phyloP scores from a whole-genome alignment of 2,329 filamentous ascomycete genomes.

The Trichoderma breve region DNA sequence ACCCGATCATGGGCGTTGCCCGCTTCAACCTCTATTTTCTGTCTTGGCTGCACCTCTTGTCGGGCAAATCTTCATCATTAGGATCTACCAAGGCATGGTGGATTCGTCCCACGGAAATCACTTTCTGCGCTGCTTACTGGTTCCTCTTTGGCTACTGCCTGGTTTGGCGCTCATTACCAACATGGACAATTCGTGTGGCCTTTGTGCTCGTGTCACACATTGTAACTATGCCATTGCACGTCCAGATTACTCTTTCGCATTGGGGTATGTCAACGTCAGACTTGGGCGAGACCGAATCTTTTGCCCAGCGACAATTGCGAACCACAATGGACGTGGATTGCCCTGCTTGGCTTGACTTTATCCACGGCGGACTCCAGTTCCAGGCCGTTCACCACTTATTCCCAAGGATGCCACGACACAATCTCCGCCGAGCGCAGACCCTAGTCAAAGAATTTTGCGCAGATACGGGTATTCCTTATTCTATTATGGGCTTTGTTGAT shows the following conservation, averaged over 20 bases:
- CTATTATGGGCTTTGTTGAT: constrained; percentile 79
- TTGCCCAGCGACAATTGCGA: constrained; percentile 85
- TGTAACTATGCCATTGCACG: constrained; percentile 76
- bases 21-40: constrained; percentile 85
- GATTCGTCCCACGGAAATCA: constrained; percentile 45
- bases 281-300: constrained; percentile 78
- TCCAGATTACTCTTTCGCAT: constrained; percentile 88
- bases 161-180: constrained; percentile 44
- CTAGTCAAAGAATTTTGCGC: constrained; percentile 78
- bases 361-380: constrained; percentile 87
- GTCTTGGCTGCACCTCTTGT: constrained; percentile 66
- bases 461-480: constrained; percentile 81
- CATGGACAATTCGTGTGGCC: constrained; percentile 60
- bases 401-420: constrained; percentile 80
- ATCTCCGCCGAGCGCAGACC: constrained; percentile 71
- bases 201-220: constrained; percentile 81
- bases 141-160: constrained; percentile 81
- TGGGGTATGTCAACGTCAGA: constrained; percentile 93
- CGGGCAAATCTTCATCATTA: constrained; percentile 62
- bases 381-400: constrained; percentile 86
- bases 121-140: constrained; percentile 71
- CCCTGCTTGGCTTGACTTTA: constrained; percentile 81
- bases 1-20: constrained; percentile 74
- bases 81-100: constrained; percentile 67
- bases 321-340: constrained; percentile 95